Evolutionary conservation across 1,284 basidiomycete species (phyloP).

Genomic region (Austroboletus sp.): DNA sequence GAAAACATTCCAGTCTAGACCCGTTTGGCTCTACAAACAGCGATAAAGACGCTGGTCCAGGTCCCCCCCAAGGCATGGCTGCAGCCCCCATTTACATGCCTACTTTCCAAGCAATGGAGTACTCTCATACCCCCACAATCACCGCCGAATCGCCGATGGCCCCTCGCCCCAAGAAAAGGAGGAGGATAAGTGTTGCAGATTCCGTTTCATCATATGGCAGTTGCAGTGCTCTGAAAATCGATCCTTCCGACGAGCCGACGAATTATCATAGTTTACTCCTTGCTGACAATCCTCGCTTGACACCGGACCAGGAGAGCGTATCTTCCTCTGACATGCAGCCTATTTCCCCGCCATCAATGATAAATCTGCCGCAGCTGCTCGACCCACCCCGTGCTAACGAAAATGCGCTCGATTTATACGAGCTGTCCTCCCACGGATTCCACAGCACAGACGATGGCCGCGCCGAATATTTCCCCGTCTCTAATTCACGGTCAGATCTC

Average conservation of each 20-base stretch:
- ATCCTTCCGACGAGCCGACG: conserved; percentile 22
- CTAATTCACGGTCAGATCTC: conserved; percentile 38
- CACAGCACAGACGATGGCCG: conserved; percentile 24
- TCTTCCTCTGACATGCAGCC: conserved; percentile 34
- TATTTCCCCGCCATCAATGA: conserved; percentile 29
- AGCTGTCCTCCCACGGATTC: conserved; percentile 23
- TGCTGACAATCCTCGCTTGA: conserved; percentile 30
- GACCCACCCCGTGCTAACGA: conserved; percentile 22
- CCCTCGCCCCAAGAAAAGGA: conserved; percentile 33
- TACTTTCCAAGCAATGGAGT: conserved; percentile 44
- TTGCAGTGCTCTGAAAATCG: conserved; percentile 23
- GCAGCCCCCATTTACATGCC: conserved; percentile 39
- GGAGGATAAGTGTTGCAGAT: conserved; percentile 33
- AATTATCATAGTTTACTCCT: conserved; percentile 19
- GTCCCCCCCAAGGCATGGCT: conserved; percentile 23
- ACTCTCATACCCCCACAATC: conserved; percentile 34
- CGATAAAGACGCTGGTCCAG: conserved; percentile 34
- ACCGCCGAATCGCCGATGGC: conserved; percentile 26
- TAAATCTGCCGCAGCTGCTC: conserved; percentile 29
- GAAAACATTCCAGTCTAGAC: conserved; percentile 47
- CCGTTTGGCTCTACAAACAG: conserved; percentile 39
- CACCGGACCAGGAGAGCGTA: conserved; percentile 32
- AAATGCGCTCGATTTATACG: conserved; percentile 25
- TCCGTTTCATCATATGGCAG: conserved; percentile 33
- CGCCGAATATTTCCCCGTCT: conserved; percentile 38